Conservation (phyloP, 2,329 filamentous ascomycete genomes). For the Beauveria sp. region DNA sequence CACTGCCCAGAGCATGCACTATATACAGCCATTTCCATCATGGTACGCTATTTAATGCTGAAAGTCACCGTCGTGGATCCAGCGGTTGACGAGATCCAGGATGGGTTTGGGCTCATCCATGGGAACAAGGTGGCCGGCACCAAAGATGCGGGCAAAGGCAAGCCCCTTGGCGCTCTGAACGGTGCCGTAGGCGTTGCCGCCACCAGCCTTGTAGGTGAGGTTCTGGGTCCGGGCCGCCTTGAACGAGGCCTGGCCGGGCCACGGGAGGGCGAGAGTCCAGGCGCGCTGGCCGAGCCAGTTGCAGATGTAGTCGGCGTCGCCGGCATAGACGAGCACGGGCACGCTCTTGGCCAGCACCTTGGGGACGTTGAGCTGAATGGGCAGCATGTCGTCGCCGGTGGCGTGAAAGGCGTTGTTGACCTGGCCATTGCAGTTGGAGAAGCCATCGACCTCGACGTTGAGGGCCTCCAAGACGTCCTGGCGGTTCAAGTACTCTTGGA, state of each 20-base stretch:
- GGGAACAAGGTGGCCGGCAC: constrained; percentile 94
- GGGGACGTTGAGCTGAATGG: constrained; percentile 86
- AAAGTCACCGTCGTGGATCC: constrained; percentile 43
- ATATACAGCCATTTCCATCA: not conserved
- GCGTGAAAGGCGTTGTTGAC: constrained; percentile 98
- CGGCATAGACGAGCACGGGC: constrained; percentile 89
- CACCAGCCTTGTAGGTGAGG: constrained; percentile 49
- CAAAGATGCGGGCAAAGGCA: constrained; percentile 83
- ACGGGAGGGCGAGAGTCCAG: constrained; percentile 91
- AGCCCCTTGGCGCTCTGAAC: constrained; percentile 90
- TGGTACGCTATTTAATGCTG: not conserved
- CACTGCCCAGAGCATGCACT: not conserved
- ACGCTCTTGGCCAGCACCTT: constrained; percentile 73
- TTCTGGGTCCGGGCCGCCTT: constrained; percentile 62
- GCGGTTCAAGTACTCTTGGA: constrained; percentile 81
- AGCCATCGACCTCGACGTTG: constrained; percentile 79
- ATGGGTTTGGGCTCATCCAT: constrained; percentile 89
- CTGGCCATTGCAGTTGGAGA: constrained; percentile 96
- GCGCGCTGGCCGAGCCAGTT: constrained; percentile 99
- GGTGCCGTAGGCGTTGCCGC: constrained; percentile 52
- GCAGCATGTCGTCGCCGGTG: constrained; percentile 98
- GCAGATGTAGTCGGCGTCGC: constrained; percentile 83
- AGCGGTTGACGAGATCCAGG: constrained; percentile 91
- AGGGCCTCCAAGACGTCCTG: constrained; percentile 76
- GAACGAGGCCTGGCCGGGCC: constrained; percentile 78